Percentiles rank a stretch among this genome's conserved stretches.
These are phyloP conservation scores for Diaporthe helianthi DNA, from an alignment of 2,329 filamentous ascomycete genomes.

Conservation along the genomic window DNA sequence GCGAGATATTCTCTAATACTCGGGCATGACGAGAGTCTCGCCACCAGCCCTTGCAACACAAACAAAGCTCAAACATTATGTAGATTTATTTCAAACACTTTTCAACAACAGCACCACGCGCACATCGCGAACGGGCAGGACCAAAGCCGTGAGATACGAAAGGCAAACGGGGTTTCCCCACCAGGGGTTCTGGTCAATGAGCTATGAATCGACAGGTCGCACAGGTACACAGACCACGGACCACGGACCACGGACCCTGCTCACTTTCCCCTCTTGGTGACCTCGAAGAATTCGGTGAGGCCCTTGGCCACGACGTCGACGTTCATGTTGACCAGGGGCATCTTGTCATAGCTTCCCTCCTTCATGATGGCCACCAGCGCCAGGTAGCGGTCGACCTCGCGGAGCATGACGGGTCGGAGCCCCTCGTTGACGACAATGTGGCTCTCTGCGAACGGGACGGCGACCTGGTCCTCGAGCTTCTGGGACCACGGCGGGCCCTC, in stretches of 20 bases:
- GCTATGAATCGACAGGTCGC: not conserved
- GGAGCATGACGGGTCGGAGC: constrained; percentile 69
- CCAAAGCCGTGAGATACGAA: not conserved
- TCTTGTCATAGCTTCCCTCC: constrained; percentile 83
- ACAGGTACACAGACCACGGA: not conserved
- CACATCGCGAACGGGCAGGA: not conserved
- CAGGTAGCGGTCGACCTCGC: constrained; percentile 76
- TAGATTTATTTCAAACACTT: constrained; percentile 11
- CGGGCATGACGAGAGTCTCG: constrained; percentile 3
- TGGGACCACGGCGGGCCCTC: constrained; percentile 68
- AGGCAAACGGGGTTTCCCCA: not conserved
- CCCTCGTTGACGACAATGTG: constrained; percentile 71
- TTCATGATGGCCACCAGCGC: constrained; percentile 87
- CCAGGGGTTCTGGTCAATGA: constrained; percentile 1
- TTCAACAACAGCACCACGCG: not conserved
- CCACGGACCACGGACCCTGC: not conserved
- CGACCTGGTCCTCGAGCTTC: constrained; percentile 70
- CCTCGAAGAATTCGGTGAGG: constrained; percentile 79
- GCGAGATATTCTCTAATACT: not conserved
- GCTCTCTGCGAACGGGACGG: constrained; percentile 71
- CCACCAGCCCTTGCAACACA: not conserved
- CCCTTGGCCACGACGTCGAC: constrained; percentile 83
- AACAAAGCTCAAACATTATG: constrained; percentile 5
- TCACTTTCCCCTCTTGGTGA: constrained; percentile 64
- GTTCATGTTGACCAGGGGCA: constrained; percentile 84